Conservation (phyloP, 2,329 filamentous ascomycete genomes). For the Beauveria rudraprayagi region DNA sequence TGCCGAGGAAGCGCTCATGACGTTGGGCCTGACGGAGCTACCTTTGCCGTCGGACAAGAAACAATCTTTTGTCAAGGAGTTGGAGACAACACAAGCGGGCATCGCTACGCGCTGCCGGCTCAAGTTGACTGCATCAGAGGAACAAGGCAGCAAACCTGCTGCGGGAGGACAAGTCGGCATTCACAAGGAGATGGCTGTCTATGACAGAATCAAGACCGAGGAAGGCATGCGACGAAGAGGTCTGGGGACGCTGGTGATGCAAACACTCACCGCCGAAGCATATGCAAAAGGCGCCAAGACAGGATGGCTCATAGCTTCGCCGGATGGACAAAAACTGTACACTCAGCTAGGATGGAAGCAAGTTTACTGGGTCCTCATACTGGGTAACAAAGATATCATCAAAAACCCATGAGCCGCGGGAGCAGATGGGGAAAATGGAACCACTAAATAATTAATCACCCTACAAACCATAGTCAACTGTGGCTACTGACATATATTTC, state of each 20-base stretch:
- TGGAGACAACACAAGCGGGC: background rate
- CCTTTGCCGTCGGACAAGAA: background rate
- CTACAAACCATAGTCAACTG: too few relatives aligned
- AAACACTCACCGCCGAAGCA: background rate
- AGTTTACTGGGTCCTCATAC: background rate
- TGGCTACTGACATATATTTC: too few relatives aligned
- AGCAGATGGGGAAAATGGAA: background rate
- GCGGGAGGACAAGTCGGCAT: constrained; percentile 2
- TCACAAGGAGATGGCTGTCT: constrained; percentile 1
- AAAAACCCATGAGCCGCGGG: background rate
- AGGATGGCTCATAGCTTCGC: constrained; percentile 6
- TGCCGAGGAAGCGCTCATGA: constrained; percentile 7
- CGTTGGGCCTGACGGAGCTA: background rate
- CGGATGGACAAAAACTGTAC: constrained; percentile 2
- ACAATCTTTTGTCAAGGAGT: background rate
- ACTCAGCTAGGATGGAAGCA: constrained; percentile 16
- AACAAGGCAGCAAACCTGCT: background rate
- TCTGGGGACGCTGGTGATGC: constrained; percentile 5
- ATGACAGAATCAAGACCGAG: constrained; percentile 8
- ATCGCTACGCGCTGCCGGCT: background rate
- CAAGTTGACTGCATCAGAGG: background rate
- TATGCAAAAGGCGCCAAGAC: background rate
- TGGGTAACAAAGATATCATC: background rate
- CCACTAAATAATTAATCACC: background rate
- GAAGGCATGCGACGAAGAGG: constrained; percentile 5